These are phyloP conservation scores for Entomophthora muscae DNA, from an alignment of 371 early-diverging fungal species.

Conservation along the genomic window DNA sequence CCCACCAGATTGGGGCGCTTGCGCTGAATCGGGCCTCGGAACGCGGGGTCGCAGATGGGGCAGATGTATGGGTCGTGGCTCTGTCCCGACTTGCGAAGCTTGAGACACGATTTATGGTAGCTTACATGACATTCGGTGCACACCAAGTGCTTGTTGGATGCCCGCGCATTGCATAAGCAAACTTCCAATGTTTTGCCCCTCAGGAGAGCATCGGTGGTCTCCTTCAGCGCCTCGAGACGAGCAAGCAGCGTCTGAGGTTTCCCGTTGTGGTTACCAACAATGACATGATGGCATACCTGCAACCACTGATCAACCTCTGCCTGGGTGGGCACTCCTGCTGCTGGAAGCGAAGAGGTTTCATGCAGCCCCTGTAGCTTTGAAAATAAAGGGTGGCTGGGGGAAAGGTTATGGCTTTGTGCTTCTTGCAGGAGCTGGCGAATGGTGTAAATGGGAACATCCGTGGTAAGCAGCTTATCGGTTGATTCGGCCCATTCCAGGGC, in stretches of 20 bases:
- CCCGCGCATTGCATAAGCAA: not conserved
- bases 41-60: slow-evolving; percentile 3
- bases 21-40: not conserved
- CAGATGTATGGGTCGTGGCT: not conserved
- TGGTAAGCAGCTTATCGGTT: not conserved
- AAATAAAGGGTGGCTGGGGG: not conserved
- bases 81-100: not conserved
- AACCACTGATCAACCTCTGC: not conserved
- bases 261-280: not conserved
- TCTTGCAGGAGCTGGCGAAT: not conserved
- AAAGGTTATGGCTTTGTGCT: not conserved
- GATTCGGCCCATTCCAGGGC: not conserved
- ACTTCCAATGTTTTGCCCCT: not conserved
- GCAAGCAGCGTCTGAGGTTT: not conserved
- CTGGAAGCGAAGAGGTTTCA: not conserved
- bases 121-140: not conserved
- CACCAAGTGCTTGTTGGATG: not conserved
- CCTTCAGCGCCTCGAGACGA: not conserved
- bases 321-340: not conserved
- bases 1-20: slow-evolving; percentile 6
- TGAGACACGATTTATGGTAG: slow-evolving; percentile 2
- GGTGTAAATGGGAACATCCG: not conserved
- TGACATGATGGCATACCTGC: not conserved
- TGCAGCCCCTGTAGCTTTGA: not conserved
- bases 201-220: not conserved